Evolutionary conservation across 2,329 filamentous ascomycete genomes (phyloP), one percentile per base, ranked within the genome.

Genomic region (Fusarium sp.): DNA sequence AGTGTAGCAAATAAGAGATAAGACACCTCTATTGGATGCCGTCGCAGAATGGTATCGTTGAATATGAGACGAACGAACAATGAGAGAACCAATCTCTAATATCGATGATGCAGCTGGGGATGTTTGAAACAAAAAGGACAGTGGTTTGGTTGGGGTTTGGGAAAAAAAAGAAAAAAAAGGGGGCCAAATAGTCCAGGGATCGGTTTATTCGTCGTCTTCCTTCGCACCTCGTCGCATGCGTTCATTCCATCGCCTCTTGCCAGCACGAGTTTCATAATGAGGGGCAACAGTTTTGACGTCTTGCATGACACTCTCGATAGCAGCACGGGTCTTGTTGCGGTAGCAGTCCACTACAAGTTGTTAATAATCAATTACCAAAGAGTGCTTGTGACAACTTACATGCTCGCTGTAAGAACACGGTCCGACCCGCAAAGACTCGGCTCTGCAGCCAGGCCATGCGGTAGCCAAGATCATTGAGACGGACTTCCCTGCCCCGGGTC

Each of bases 371-470:
- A 10, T 58, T 42, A 41, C 26, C 20, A 33, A 20, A 45, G 7
- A 38, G 13, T 36, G 26, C 18, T 13, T 39, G 33, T 42, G 38
- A 18, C 24, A 28, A 93, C 95, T 91, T 86, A 98, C 95, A 85
- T 77, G 95, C 95, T 87, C 94, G 91, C 82, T 98, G 96, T 78
- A 98, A 85, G 82, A 98, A 98, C 54, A 98, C 87, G 45, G 92
- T 94, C 76, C 94, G 89, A 18, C 93, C 93, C 3, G 95, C 92
- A 85, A 98, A 98, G 17, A 96, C 94, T 79, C 96, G 89, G 81
- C 95, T 96, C 84, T 98, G 96, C 62, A 95, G 92, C 96, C 96
- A 99, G 55, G 94, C 95, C 93, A 99, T 97, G 52, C 96, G 91
- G 82, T 97, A 97, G 6, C 95, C 96, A 51, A 98, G 85, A 80